These are phyloP conservation scores for Gossypium mustelinum DNA, from an alignment of 345 rosid genomes.

Conservation along the genomic window DNA sequence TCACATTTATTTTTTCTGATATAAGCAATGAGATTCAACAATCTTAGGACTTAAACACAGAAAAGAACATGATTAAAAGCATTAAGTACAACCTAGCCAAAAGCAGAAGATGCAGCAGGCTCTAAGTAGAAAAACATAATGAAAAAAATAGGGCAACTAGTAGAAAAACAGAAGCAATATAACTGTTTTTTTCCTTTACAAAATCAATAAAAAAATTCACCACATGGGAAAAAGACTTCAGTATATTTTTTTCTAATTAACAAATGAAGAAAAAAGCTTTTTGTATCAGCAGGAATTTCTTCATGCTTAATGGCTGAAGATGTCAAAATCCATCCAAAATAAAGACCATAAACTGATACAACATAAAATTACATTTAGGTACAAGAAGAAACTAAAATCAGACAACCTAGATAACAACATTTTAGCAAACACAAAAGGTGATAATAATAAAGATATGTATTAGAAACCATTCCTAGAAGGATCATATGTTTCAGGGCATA, in stretches of 20 bases:
- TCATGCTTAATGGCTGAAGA: background rate
- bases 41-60: background rate
- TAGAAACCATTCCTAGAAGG: background rate
- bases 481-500: too few species aligned
- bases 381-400: background rate
- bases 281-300: background rate
- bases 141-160: background rate
- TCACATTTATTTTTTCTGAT: background rate
- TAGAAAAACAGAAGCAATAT: background rate
- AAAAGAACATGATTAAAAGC: background rate
- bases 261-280: background rate
- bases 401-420: background rate
- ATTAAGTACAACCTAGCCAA: background rate
- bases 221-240: background rate
- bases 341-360: background rate
- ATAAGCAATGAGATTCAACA: background rate
- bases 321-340: slow-evolving; percentile 3
- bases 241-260: background rate
- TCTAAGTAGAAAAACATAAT: background rate
- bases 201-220: background rate
- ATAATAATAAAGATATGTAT: background rate
- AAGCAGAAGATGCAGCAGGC: background rate
- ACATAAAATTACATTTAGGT: background rate
- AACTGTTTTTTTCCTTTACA: background rate
- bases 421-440: background rate